Conservation (phyloP, 306 rosid species). For the Acacia crassicarpa region DNA sequence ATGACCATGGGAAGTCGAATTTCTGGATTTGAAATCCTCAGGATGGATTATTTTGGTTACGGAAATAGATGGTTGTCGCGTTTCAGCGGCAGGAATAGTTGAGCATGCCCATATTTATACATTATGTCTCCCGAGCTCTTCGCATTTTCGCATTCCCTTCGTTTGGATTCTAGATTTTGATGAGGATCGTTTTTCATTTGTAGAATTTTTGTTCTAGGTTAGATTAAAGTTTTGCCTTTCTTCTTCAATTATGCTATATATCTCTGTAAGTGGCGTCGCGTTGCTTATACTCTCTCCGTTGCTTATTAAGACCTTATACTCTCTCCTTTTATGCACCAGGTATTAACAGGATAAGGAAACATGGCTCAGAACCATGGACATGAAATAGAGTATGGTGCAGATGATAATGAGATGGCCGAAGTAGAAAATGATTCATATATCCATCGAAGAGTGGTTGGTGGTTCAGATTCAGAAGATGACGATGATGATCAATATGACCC, state of each 20-base stretch:
- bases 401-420: constrained; percentile 45
- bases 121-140: neutral
- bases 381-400: constrained; percentile 29
- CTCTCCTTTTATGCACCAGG: constrained; percentile 18
- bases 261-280: neutral
- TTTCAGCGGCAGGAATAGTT: neutral
- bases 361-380: constrained; percentile 37
- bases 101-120: constrained; percentile 9
- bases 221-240: neutral
- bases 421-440: constrained; percentile 37
- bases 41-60: neutral
- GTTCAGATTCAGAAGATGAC: constrained; percentile 38
- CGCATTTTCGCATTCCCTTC: neutral
- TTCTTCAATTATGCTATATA: neutral
- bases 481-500: constrained; percentile 33
- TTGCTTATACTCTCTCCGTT: neutral
- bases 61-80: neutral
- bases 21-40: neutral
- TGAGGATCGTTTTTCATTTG: neutral
- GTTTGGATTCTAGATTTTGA: neutral
- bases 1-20: neutral
- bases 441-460: constrained; percentile 35
- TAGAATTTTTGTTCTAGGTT: neutral
- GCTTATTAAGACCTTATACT: neutral
- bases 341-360: neutral